phyloP scores from a whole-genome alignment of 805 yeast genomes.

The Lachancea nothofagi region DNA sequence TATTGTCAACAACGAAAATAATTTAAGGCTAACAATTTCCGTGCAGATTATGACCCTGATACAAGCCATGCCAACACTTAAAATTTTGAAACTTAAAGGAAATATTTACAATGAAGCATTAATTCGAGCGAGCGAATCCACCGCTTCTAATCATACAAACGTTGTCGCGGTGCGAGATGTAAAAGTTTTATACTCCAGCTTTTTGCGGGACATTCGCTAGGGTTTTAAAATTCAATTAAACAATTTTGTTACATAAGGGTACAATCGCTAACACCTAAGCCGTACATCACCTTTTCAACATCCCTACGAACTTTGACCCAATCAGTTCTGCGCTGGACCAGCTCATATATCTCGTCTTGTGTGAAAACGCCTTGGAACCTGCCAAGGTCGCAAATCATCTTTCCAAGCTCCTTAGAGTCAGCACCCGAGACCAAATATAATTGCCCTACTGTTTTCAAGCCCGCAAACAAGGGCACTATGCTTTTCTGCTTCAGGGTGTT shows the following conservation, averaged over 20 bases:
- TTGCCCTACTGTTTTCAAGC: constrained; percentile 80
- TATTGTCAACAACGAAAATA: constrained; percentile 27
- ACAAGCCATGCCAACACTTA: constrained; percentile 30
- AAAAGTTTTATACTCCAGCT: constrained; percentile 33
- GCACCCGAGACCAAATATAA: constrained; percentile 58
- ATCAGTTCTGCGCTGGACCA: constrained; percentile 81
- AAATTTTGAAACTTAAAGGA: constrained; percentile 28
- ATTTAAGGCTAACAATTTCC: constrained; percentile 30
- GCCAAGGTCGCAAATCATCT: constrained; percentile 72
- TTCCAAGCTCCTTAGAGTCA: constrained; percentile 81
- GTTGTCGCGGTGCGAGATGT: constrained; percentile 30
- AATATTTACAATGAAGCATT: constrained; percentile 34
- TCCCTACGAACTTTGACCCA: constrained; percentile 72
- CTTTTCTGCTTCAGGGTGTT: constrained; percentile 54
- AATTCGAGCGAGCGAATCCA: constrained; percentile 26
- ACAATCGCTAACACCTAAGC: constrained; percentile 79
- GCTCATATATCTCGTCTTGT: constrained; percentile 92
- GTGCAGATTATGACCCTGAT: constrained; percentile 30
- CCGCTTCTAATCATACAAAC: constrained; percentile 25
- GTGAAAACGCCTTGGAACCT: constrained; percentile 84
- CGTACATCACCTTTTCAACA: constrained; percentile 94
- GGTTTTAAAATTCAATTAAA: neutral
- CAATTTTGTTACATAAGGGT: constrained; percentile 38
- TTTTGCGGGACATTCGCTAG: constrained; percentile 18
- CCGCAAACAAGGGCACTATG: constrained; percentile 68